These are phyloP conservation scores for Plasmodium ovale DNA, from an alignment of 169 alveolate species.

Conservation along the genomic window DNA sequence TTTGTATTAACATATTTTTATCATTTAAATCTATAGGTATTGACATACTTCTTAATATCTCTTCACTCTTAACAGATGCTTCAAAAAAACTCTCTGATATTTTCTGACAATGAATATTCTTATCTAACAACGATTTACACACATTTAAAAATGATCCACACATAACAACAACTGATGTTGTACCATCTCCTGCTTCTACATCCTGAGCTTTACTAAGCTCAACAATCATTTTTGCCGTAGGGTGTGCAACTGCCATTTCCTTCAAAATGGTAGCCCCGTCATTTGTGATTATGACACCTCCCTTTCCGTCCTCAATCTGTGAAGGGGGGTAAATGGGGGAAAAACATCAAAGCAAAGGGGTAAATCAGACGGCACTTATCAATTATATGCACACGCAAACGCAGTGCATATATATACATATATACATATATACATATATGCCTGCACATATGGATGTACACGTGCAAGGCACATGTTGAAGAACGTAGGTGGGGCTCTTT, in stretches of 20 bases:
- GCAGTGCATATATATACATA: too few species aligned
- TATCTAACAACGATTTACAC: constrained; percentile 94
- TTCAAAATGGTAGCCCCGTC: constrained; percentile 99
- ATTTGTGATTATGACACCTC: constrained; percentile 98
- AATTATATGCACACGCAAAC: too few species aligned
- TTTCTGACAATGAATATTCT: constrained; percentile 98
- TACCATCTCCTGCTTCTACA: constrained; percentile 99
- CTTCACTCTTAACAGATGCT: constrained; percentile 91
- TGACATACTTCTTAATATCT: constrained; percentile 93
- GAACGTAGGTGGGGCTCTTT: too few species aligned
- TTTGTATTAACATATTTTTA: constrained; percentile 93
- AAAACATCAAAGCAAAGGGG: neutral
- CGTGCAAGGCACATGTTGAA: too few species aligned
- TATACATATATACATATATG: neutral
- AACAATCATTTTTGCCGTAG: constrained; percentile 98
- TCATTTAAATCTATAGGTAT: constrained; percentile 95
- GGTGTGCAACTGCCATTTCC: constrained; percentile 97
- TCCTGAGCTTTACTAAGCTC: constrained; percentile 99
- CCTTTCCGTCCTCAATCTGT: constrained; percentile 95
- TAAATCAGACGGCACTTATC: too few species aligned
- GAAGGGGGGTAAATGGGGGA: neutral
- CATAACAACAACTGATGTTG: constrained; percentile 99
- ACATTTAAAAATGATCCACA: constrained; percentile 98
- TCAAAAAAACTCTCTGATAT: constrained; percentile 96
- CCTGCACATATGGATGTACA: neutral